A percentile compares a stretch with the other conserved stretches of the same genome.
Conservation (phyloP, 805 yeast genomes). For the Yarrowia divulgata region DNA sequence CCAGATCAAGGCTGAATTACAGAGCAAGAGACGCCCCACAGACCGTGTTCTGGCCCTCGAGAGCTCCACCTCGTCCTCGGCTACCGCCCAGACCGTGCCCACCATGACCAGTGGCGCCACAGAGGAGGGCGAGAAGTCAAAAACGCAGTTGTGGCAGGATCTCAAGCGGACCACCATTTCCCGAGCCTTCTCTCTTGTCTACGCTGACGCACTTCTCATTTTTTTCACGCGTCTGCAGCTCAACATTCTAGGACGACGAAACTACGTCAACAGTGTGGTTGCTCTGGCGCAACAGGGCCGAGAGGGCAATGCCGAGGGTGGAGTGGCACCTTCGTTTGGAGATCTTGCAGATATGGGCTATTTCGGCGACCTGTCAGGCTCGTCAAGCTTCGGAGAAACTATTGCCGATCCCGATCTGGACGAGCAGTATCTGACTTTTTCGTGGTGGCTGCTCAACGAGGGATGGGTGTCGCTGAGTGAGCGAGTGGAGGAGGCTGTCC, state of each 20-base stretch:
- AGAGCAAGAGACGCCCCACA: constrained; percentile 58
- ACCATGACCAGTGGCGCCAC: constrained; percentile 38
- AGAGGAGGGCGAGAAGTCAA: constrained; percentile 52
- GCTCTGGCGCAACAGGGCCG: constrained; percentile 61
- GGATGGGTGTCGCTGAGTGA: constrained; percentile 74
- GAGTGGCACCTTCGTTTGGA: constrained; percentile 38
- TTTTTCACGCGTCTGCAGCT: constrained; percentile 83
- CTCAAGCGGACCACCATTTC: constrained; percentile 77
- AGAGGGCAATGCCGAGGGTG: constrained; percentile 43
- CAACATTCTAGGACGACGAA: constrained; percentile 85
- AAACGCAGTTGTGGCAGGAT: constrained; percentile 82
- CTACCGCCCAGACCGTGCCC: constrained; percentile 33
- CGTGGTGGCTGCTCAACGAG: constrained; percentile 92
- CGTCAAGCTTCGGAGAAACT: constrained; percentile 36
- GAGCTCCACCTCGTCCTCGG: constrained; percentile 36
- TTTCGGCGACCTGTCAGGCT: constrained; percentile 22
- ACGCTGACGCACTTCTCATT: constrained; percentile 72
- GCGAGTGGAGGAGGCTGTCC: constrained; percentile 64
- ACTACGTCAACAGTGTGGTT: constrained; percentile 81
- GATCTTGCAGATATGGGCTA: constrained; percentile 34
- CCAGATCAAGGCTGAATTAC: constrained; percentile 70
- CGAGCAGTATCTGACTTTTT: constrained; percentile 69
- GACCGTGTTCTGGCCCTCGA: constrained; percentile 41
- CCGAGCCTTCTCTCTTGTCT: constrained; percentile 72
- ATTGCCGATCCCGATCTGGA: constrained; percentile 42